phyloP scores from a whole-genome alignment of 2,329 filamentous ascomycete genomes.

The Trichophyton benhamiae region DNA sequence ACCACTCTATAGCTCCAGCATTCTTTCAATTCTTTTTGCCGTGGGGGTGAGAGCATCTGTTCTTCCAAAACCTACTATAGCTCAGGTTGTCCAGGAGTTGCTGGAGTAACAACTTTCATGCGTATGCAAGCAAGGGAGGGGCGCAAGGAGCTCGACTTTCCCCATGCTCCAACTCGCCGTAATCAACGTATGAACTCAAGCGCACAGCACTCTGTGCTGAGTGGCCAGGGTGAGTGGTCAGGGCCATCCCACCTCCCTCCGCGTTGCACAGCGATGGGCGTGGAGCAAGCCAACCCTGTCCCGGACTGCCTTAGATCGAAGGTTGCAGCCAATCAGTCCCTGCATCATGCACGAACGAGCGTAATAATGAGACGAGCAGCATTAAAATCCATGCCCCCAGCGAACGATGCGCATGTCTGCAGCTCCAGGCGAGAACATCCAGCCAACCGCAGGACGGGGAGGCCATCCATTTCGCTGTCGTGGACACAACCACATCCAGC shows the following conservation, averaged over 20 bases:
- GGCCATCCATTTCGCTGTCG: neutral
- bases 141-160: neutral
- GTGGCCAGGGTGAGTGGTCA: conserved; percentile 2
- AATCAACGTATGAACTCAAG: neutral
- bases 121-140: neutral
- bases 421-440: neutral
- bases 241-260: neutral
- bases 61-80: neutral
- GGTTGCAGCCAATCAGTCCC: neutral
- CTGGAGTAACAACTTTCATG: no score
- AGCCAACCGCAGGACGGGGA: neutral
- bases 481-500: neutral
- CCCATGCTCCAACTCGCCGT: neutral
- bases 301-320: neutral
- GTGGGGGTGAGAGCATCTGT: no score
- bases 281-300: neutral
- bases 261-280: neutral
- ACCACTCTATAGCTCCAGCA: no score
- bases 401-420: neutral
- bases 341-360: conserved; percentile 3
- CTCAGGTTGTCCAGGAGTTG: neutral
- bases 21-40: no score
- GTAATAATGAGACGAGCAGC: neutral
- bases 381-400: neutral
- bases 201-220: neutral